phyloP scores from a whole-genome alignment of 257 asterid species.

The Salvia rosmarinus region DNA sequence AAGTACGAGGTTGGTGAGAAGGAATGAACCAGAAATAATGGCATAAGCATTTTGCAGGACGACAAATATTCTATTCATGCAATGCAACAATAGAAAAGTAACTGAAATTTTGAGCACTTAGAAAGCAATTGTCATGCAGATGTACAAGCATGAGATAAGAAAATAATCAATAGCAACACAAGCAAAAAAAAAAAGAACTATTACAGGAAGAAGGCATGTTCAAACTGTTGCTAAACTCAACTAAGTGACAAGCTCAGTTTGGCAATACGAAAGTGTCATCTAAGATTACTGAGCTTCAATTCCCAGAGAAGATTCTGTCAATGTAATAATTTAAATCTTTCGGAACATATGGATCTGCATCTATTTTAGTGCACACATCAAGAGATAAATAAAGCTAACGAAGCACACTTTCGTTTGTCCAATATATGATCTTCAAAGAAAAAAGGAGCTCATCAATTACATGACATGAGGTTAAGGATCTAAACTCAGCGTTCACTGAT shows the following conservation, averaged over 20 bases:
- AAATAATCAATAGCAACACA: not conserved
- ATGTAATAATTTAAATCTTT: constrained; percentile 4
- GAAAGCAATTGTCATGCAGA: not conserved
- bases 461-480: not conserved
- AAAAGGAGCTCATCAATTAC: constrained; percentile 25
- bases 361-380: constrained; percentile 5
- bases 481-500: not conserved
- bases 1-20: constrained; percentile 23
- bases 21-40: constrained; percentile 9
- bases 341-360: not conserved
- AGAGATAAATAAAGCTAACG: not conserved
- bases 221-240: not conserved
- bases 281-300: not conserved
- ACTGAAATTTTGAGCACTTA: not conserved
- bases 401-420: not conserved
- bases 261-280: not conserved
- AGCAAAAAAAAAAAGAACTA: not conserved
- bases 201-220: constrained; percentile 21
- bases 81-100: not conserved
- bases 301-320: not conserved
- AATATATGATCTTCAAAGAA: not conserved
- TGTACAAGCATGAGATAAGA: constrained; percentile 9
- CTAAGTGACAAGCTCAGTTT: not conserved
- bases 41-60: constrained; percentile 7
- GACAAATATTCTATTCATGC: not conserved